Evolutionary conservation across 2,329 filamentous ascomycete species (phyloP).

Genomic region (Penicillium expansum): DNA sequence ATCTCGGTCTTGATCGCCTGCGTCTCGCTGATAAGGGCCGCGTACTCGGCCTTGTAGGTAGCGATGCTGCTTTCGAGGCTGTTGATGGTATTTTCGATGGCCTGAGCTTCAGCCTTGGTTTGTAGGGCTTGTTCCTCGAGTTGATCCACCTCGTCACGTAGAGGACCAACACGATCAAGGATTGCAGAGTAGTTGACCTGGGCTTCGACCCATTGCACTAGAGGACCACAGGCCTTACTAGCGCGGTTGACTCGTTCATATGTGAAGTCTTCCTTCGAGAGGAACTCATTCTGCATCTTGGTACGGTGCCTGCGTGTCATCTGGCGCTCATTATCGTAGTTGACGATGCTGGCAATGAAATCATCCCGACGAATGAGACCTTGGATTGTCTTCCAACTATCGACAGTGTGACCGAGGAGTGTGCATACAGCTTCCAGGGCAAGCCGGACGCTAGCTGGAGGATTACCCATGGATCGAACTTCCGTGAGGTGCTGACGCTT

Average conservation of each 20-base stretch:
- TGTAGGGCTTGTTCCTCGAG: constrained; percentile 85
- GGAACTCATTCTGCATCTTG: constrained; percentile 89
- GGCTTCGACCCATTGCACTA: constrained; percentile 95
- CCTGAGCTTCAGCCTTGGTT: constrained; percentile 89
- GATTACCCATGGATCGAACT: constrained; percentile 94
- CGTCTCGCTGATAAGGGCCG: constrained; percentile 91
- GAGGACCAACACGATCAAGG: constrained; percentile 84
- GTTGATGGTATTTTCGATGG: constrained; percentile 82
- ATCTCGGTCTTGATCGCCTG: constrained; percentile 97
- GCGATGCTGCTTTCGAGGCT: constrained; percentile 86
- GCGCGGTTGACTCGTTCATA: constrained; percentile 95
- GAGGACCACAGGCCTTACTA: constrained; percentile 91
- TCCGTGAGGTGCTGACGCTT: constrained; percentile 96
- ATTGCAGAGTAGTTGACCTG: constrained; percentile 99
- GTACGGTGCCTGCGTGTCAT: constrained; percentile 81
- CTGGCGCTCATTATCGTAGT: constrained; percentile 90
- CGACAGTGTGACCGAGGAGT: constrained; percentile 82
- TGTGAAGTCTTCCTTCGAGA: constrained; percentile 92
- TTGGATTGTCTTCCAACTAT: constrained; percentile 89
- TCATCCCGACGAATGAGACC: constrained; percentile 86
- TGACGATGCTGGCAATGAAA: constrained; percentile 96
- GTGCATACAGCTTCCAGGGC: constrained; percentile 96
- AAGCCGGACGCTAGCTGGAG: constrained; percentile 83
- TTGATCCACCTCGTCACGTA: constrained; percentile 82
- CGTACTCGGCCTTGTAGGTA: constrained; percentile 94